Percentiles rank a stretch among this genome's conserved stretches.
phyloP scores from a whole-genome alignment of 2,329 filamentous ascomycete species.

The Chaetomium sp. region DNA sequence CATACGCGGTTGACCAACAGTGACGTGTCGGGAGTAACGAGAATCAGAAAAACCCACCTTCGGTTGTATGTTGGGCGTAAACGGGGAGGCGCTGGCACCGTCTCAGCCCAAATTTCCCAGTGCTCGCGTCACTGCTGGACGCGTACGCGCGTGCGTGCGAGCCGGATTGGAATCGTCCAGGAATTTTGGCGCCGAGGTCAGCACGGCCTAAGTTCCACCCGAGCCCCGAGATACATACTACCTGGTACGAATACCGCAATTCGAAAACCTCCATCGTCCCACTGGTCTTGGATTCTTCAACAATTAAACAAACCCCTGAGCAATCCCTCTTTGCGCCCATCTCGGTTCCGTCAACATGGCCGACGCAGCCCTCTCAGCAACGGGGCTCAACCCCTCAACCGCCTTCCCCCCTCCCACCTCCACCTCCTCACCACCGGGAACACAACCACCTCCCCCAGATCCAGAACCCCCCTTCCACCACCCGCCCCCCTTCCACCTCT shows the following conservation, averaged over 20 bases:
- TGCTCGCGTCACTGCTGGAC: no score
- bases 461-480: neutral
- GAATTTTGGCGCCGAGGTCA: neutral
- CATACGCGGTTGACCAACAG: no score
- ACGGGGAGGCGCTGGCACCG: no score
- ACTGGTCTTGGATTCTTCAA: neutral
- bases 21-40: no score
- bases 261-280: no score
- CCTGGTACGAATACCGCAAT: no score
- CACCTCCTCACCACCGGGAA: neutral
- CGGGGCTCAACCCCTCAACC: neutral
- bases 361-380: neutral
- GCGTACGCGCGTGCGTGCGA: no score
- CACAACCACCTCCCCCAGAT: neutral
- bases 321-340: neutral
- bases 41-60: no score
- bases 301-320: neutral
- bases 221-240: neutral
- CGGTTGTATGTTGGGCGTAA: no score
- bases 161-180: no score
- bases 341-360: neutral
- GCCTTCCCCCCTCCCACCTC: no score
- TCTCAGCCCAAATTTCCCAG: no score
- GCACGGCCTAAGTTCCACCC: neutral
- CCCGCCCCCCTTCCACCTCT: conserved; percentile 4